Base-by-base conservation (phyloP, 495 filamentous ascomycete genomes). In the Polyplosphaeria fusca region DNA sequence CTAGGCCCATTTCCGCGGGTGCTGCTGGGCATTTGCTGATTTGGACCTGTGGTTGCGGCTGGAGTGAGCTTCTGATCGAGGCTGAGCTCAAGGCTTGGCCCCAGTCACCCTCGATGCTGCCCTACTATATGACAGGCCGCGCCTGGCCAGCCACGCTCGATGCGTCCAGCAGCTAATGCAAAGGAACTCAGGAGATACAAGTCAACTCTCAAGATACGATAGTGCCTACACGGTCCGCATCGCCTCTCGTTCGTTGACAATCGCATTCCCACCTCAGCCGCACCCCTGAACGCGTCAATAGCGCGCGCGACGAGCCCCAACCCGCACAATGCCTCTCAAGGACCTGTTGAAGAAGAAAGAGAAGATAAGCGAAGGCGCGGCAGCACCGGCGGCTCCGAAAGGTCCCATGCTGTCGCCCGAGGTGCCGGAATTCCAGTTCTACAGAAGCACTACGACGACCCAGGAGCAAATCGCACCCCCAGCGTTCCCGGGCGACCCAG, bases 361-460 rank as follows among this genome's bases (percentile, higher is more conserved):
- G 35, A 81, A 80, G 53, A 71, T 77, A 43, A 73, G 64, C 38
- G 68, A 75, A 32, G 64, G 67, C 54, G 66, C 69, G 12, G 41
- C 54, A 20, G 26, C 22, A n/a, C 26, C 27, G 16, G 28, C 26
- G 5, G 26, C 62, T 16, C 48, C 42, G 12, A 42, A 49, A 18
- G 30, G 27, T 9, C 37, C 56, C 5, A 57, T 41, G 11, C 42
- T 49, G n/a, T 51, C 60, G 32, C 65, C 61, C 58, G 69, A 69
- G 57, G 71, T 80, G 1, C 87, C 88, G 52, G 82, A 86, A 66
- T 87, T 96, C 74, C 90, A 78, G 54, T 87, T 97, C 76, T 77
- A 94, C 58, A 83, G 91, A 39, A 85, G 86, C 55, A 89, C 92
- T 67, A 95, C 92, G 12, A 75, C 84, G 50, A 83, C 83, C 1